Evolutionary conservation across 345 rosid genomes (phyloP), one percentile per base, ranked within the genome.

Genomic region (Crucihimalaya himalaica): DNA sequence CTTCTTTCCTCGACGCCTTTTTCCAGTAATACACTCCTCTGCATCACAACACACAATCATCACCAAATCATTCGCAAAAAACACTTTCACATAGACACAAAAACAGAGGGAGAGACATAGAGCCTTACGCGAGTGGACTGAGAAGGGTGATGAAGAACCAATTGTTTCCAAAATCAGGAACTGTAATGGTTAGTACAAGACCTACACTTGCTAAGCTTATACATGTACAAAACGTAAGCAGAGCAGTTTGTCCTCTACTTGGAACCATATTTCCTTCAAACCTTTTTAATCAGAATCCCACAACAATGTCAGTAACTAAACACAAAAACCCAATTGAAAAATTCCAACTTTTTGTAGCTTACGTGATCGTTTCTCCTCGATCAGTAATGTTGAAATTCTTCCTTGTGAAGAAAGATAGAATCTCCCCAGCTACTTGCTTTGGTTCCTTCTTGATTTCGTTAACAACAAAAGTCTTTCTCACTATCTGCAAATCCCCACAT

Each of bases 351-450:
- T 23, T 23, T 16, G 4, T 9, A 57, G 68, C 88, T 84, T 85
- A 94, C 98, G 96, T 91, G 66, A 94, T 78, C 11, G 96, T 86
- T 81, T 94, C 98, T 80, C 98, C 98, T 73, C 90, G 81, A 70
- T 85, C 95, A 52, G 90, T 82, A 23, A 89, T 89, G 47, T 53
- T 75, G 73, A 94, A 94, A 75, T 89, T 94, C 79, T 89, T 94
- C 62, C 96, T 84, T 4, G 90, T 84, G 80, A 94, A 94, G 81
- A 91, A 94, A 3, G 98, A 91, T 23, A 88, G 76, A 74, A 94
- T 89, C 74, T 91, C 96, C 59, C 95, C 98, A 4, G 97, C 98
- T 50, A 83, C 86, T 70, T 82, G 91, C 29, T 79, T 88, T 7
- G 98, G 89, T 50, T 78, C 79, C 76, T 84, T 87, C 79, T 55